These are phyloP conservation scores for Helianthus annuus DNA, from an alignment of 129 eudicot genomes.

Conservation along the genomic window HanXRQr2.0-SUNRISE NC_035437.2:20088222-20088721, in stretches of 20 bases:
- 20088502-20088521: slow-evolving; percentile 2
- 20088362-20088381: slow-evolving; percentile 95
- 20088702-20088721: slow-evolving; percentile 82
- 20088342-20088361: slow-evolving; percentile 80
- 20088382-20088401: slow-evolving; percentile 91
- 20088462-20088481: slow-evolving; percentile 72
- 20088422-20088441: slow-evolving; percentile 50
- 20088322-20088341: slow-evolving; percentile 57
- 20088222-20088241: not conserved
- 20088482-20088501: slow-evolving; percentile 38
- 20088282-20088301: slow-evolving; percentile 13
- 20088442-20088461: slow-evolving; percentile 58
- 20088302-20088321: slow-evolving; percentile 63
- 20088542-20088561: not conserved
- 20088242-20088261: not conserved
- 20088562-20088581: slow-evolving; percentile 67
- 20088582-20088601: slow-evolving; percentile 62
- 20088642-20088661: slow-evolving; percentile 70
- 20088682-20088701: slow-evolving; percentile 70
- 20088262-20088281: slow-evolving; percentile 16
- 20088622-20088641: slow-evolving; percentile 57
- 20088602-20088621: slow-evolving; percentile 88
- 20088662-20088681: slow-evolving; percentile 69
- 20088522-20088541: not conserved
- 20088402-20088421: slow-evolving; percentile 80